phyloP scores from a whole-genome alignment of 495 filamentous ascomycete species.

The Tuber indicum region DNA sequence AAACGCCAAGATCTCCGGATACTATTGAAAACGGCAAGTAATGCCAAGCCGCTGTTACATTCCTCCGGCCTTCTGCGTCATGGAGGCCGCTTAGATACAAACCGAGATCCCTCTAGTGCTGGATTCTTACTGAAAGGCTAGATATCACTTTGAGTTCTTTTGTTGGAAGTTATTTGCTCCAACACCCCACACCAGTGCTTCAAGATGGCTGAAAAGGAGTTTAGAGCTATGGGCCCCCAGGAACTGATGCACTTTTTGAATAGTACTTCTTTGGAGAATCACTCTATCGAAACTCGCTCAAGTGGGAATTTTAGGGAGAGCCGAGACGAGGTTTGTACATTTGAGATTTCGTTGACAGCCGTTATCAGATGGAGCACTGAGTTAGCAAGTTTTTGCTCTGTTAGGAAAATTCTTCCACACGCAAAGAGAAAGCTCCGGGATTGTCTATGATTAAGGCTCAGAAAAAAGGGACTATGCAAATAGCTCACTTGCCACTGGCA shows the following conservation, averaged over 20 bases:
- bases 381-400: not conserved
- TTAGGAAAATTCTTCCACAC: not conserved
- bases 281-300: not conserved
- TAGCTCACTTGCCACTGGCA: slow-evolving; percentile 11
- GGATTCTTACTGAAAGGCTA: not conserved
- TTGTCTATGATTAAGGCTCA: slow-evolving; percentile 17
- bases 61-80: not conserved
- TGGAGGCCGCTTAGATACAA: not conserved
- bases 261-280: not conserved
- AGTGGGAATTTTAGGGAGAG: not conserved
- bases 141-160: not conserved
- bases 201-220: not conserved
- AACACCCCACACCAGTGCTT: not conserved
- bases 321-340: not conserved
- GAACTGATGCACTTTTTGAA: not conserved
- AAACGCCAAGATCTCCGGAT: too few relatives aligned
- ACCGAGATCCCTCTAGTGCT: not conserved
- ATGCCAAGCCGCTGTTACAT: slow-evolving; percentile 3
- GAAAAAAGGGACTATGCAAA: slow-evolving; percentile 26
- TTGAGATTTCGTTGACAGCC: not conserved
- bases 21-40: too few relatives aligned
- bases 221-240: not conserved
- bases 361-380: not conserved
- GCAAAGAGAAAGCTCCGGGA: not conserved
- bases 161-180: not conserved